phyloP scores from a whole-genome alignment of 352 stramenopile genomes.

The Thalassiosira livingstoniorum region DNA sequence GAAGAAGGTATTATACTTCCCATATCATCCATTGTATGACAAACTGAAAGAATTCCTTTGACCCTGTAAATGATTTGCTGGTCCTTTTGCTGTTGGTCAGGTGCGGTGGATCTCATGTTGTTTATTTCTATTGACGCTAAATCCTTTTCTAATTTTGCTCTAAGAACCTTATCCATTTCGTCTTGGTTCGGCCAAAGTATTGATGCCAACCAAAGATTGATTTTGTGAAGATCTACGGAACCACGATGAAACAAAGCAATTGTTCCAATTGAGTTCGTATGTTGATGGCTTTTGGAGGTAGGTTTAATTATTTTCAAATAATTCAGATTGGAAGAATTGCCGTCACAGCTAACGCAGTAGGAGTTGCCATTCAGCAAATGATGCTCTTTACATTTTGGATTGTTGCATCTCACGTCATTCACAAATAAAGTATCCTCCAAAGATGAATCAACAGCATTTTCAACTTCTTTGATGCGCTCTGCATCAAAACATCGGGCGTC shows the following conservation, averaged over 20 bases:
- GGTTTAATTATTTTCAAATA: slow-evolving; percentile 8
- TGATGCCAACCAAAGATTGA: slow-evolving; percentile 79
- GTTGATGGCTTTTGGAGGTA: slow-evolving; percentile 37
- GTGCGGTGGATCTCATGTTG: background rate
- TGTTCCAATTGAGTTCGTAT: slow-evolving; percentile 73
- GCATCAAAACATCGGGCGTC: slow-evolving; percentile 79
- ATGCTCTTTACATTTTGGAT: slow-evolving; percentile 16
- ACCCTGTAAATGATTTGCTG: slow-evolving; percentile 69
- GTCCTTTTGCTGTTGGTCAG: background rate
- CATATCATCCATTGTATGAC: slow-evolving; percentile 17
- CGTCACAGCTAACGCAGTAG: slow-evolving; percentile 37
- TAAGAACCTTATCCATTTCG: slow-evolving; percentile 69
- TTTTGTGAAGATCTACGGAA: slow-evolving; percentile 58
- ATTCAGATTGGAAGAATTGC: slow-evolving; percentile 11
- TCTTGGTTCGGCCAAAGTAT: slow-evolving; percentile 84
- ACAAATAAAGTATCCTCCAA: background rate
- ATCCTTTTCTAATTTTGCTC: slow-evolving; percentile 53
- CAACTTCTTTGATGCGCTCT: slow-evolving; percentile 60
- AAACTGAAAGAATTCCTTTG: slow-evolving; percentile 80
- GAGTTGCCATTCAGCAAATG: slow-evolving; percentile 8
- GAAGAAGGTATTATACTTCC: slow-evolving; percentile 2
- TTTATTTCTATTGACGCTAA: background rate
- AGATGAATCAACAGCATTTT: slow-evolving; percentile 33
- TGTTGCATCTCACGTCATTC: slow-evolving; percentile 16
- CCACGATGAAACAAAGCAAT: slow-evolving; percentile 64